phyloP scores from a whole-genome alignment of 768 basidiomycete genomes.

The Tremella yokohamensis region DNA sequence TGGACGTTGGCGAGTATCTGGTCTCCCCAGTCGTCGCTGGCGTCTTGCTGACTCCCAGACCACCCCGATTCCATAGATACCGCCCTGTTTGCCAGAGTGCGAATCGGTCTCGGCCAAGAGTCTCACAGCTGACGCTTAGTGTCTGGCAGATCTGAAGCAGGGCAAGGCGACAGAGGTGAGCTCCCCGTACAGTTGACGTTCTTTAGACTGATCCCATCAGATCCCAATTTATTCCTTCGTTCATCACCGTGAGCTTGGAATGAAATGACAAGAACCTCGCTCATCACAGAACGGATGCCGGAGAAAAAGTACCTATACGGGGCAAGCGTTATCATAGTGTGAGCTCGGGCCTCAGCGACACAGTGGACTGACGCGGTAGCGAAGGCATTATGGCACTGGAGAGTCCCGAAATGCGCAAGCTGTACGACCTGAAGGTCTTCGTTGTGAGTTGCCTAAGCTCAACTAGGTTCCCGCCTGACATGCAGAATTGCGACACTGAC shows the following conservation, averaged over 20 bases:
- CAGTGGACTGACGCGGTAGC: constrained; percentile 53
- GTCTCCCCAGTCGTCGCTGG: neutral
- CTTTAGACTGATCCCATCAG: constrained; percentile 51
- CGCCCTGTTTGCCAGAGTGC: constrained; percentile 72
- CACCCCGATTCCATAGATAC: constrained; percentile 92
- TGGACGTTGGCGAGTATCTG: constrained; percentile 38
- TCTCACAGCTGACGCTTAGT: constrained; percentile 55
- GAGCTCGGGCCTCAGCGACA: constrained; percentile 1
- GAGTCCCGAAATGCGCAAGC: constrained; percentile 67
- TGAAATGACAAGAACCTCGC: neutral
- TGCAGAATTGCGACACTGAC: constrained; percentile 66
- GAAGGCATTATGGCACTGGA: constrained; percentile 91
- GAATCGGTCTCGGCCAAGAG: constrained; percentile 36
- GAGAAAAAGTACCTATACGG: constrained; percentile 80
- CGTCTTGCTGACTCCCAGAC: constrained; percentile 55
- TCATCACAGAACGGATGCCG: constrained; percentile 42
- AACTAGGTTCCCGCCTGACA: neutral
- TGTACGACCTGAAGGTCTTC: constrained; percentile 84
- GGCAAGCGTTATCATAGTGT: constrained; percentile 78
- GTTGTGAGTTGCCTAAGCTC: constrained; percentile 27
- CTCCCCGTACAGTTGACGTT: neutral
- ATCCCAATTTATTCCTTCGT: constrained; percentile 94
- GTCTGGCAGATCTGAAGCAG: constrained; percentile 76
- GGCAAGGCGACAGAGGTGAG: constrained; percentile 60
- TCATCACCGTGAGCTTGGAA: constrained; percentile 63